Percentiles rank a stretch among this genome's conserved stretches.
These are phyloP conservation scores for Leucocoprinus leucothites DNA, from an alignment of 768 basidiomycete genomes.

Conservation along the genomic window DNA sequence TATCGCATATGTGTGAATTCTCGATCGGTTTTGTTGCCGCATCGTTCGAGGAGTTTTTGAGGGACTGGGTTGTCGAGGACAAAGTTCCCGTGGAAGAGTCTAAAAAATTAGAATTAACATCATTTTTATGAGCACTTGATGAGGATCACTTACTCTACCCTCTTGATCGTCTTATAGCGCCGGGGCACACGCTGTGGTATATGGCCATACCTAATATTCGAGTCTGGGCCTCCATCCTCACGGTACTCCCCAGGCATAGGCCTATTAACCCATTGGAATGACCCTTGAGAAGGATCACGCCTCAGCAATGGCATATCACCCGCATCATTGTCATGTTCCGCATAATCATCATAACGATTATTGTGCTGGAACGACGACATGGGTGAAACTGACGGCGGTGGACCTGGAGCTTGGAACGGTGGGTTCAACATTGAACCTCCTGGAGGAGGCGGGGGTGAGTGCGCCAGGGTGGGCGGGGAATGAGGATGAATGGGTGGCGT, in stretches of 20 bases:
- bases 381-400: conserved; percentile 14
- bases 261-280: conserved; percentile 10
- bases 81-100: conserved; percentile 90
- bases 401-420: conserved; percentile 12
- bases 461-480: conserved; percentile 17
- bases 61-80: conserved; percentile 90
- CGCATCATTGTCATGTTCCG: conserved; percentile 40
- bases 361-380: conserved; percentile 3
- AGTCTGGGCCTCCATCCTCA: conserved; percentile 31
- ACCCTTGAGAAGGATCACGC: conserved; percentile 36
- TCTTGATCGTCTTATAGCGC: conserved; percentile 91
- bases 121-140: not conserved
- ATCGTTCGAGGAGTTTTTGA: conserved; percentile 85
- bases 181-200: conserved; percentile 90
- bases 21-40: conserved; percentile 69
- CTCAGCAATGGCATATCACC: conserved; percentile 69
- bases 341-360: conserved; percentile 38
- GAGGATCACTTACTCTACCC: conserved; percentile 64
- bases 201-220: conserved; percentile 80
- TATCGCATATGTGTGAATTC: conserved; percentile 98
- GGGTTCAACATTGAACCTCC: conserved; percentile 10
- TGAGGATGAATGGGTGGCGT: conserved; percentile 19
- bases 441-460: conserved; percentile 15
- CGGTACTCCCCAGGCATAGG: conserved; percentile 44
- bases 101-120: conserved; percentile 18